Evolutionary conservation across 2,329 filamentous ascomycete species (phyloP), one percentile per base, ranked within the genome.

Genomic region (Chaetomium sp.): DNA sequence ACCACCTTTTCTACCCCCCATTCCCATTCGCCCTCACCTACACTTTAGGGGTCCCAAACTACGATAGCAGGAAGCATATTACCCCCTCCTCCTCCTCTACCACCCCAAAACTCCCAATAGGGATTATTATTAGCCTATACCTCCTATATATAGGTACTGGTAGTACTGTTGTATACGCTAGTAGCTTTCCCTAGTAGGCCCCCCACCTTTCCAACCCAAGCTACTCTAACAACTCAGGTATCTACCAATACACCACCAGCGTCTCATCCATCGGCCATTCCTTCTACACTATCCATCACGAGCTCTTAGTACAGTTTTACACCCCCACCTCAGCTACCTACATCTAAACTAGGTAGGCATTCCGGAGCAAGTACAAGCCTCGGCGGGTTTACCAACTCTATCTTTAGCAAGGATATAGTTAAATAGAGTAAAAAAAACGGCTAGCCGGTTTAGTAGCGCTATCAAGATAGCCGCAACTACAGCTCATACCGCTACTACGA

Each of bases 351-450:
- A 1, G n/a, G 33, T 10, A 59, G n/a, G n/a, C 45, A 59, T n/a
- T 51, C 60, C 3, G 50, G 57, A 9, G 47, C 61, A 2, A 54
- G 59, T 55, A 31, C 59, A 1, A 65, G 50, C 53, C 45, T 70
- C 16, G 57, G 64, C 0, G 65, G 66, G 1, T 67, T 68, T 54
- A 63, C 70, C 27, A 69, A 63, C 47, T 67, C 70, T 1, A 60
- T 71, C 13, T 71, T 71, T 51, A 68, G 70, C 64, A 71, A 69
- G 21, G 70, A 71, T 27, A 71, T 66, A 47, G 67, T 66, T 1
- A 69, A 68, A 42, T 71, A 68, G 70, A 68, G 67, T 54, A 69
- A 70, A 56, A n/a, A 71, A 69, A 58, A 68, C 68, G 23, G 68
- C 67, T 2, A 67, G 65, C 23, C 61, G 63, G 25, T 47, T 70